Evolutionary conservation across 2,329 filamentous ascomycete genomes (phyloP).

Genomic region (Diaporthe helianthi): DNA sequence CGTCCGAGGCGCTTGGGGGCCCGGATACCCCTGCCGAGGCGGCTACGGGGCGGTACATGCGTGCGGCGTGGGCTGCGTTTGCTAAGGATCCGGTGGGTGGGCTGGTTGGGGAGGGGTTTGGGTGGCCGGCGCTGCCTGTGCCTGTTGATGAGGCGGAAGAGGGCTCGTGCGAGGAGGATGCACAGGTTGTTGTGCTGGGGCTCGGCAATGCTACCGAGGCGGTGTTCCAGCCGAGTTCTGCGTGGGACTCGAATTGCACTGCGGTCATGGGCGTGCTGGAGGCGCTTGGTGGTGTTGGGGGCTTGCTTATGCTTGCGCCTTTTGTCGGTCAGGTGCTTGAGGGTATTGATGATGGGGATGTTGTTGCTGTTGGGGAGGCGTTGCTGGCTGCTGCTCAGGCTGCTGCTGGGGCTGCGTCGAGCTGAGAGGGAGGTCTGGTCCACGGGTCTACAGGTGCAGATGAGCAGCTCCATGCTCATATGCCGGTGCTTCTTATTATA

Average conservation of each 20-base stretch:
- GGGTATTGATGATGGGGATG: not conserved
- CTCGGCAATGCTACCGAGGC: not conserved
- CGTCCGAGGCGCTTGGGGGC: not conserved
- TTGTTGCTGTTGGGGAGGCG: not conserved
- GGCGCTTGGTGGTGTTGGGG: not conserved
- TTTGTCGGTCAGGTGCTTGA: not conserved
- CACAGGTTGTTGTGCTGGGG: not conserved
- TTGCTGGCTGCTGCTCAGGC: conserved; percentile 1
- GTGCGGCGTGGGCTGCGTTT: conserved; percentile 21
- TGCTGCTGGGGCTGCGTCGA: not conserved
- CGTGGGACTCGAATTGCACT: not conserved
- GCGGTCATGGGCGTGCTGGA: not conserved
- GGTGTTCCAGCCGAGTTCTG: not conserved
- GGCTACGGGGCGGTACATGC: conserved; percentile 4
- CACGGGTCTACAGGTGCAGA: too few species aligned
- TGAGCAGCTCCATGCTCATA: not conserved
- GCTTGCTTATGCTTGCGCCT: not conserved
- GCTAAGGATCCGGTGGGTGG: not conserved
- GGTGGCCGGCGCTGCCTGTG: not conserved
- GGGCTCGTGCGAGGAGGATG: not conserved
- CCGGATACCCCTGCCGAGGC: conserved; percentile 5
- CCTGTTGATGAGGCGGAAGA: not conserved
- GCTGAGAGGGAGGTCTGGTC: not conserved
- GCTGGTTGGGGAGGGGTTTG: not conserved
- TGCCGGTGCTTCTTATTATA: not conserved